Base-by-base conservation (phyloP, 2,329 filamentous ascomycete genomes). In the Colletotrichum endophyticum region DNA sequence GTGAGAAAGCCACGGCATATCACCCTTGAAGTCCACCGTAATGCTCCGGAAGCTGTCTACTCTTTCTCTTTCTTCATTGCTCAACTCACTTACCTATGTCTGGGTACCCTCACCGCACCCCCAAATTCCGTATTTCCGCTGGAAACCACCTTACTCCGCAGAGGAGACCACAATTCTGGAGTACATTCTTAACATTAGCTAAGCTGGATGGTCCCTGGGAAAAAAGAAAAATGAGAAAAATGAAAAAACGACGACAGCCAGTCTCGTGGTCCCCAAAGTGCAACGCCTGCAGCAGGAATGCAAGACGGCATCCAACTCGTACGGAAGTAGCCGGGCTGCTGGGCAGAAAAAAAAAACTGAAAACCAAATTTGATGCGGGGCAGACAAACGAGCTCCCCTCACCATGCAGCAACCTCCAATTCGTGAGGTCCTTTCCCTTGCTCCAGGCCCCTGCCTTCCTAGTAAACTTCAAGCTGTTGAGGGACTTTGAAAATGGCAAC, bases 281-380 rank as follows among this genome's bases (percentile, higher is more conserved):
- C 62, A 30, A 62, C 44, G 30, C 73, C 39, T 32, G 69, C 73
- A 72, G 69, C 57, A 56, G 39, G 22, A 49, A 49, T 49, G 44
- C 44, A 22, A 22, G 44, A 49, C 44, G 44, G 44, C 11, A 12
- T 49, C n/a, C 28, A 39, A 59, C 66, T 63, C 57, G 49, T 16
- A 32, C n/a, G 69, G 70, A 73, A 68, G 27, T 44, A 63, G 36
- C 73, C 63, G 59, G 32, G 64, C 49, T 81, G 81, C 79, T 80
- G 76, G 67, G 78, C 78, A 73, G 73, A 77, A 66, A 76, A 79
- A 36, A 80, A 82, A 27, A 59, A 19, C 22, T 8, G 19, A 83
- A 82, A 79, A 77, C 30, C n/a, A 22, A 70, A 22, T 49, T 49
- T 53, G 19, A 66, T 57, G 59, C 72, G 59, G 72, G 72, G 72